Evolutionary conservation across 768 basidiomycete species (phyloP).

Genomic region (Russula lepida): DNA sequence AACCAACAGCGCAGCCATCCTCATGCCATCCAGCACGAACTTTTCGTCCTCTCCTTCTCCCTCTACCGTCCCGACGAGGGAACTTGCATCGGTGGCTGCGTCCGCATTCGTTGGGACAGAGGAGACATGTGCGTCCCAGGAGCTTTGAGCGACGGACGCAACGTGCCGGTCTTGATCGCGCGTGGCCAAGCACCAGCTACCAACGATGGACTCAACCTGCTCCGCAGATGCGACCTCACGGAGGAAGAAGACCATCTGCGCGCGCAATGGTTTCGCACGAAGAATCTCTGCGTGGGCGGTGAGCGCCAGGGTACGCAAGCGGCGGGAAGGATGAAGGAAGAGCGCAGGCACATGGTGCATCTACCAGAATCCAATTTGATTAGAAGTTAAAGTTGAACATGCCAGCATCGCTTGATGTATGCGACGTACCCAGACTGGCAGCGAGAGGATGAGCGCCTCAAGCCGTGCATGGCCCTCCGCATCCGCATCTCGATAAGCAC

Average conservation of each 20-base stretch:
- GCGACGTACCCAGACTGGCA: constrained; percentile 83
- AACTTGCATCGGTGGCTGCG: background rate
- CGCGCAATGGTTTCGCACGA: constrained; percentile 39
- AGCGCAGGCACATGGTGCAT: constrained; percentile 80
- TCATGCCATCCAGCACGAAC: constrained; percentile 29
- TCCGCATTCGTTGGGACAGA: constrained; percentile 1
- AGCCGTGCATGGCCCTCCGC: constrained; percentile 35
- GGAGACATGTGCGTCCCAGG: constrained; percentile 42
- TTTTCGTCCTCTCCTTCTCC: constrained; percentile 17
- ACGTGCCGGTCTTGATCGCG: constrained; percentile 68
- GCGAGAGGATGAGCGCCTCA: constrained; percentile 43
- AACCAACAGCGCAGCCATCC: constrained; percentile 33
- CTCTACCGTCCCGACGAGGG: background rate
- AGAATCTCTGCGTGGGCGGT: constrained; percentile 60
- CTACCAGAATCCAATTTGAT: constrained; percentile 32
- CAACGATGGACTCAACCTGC: constrained; percentile 51
- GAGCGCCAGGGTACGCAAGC: constrained; percentile 55
- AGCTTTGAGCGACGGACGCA: constrained; percentile 37
- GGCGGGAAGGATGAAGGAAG: constrained; percentile 71
- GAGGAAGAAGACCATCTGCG: constrained; percentile 44
- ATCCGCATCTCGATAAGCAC: constrained; percentile 30
- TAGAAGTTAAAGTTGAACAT: background rate
- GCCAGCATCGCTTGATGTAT: constrained; percentile 13
- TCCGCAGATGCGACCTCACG: constrained; percentile 39
- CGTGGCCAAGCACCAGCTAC: constrained; percentile 64